phyloP scores from a whole-genome alignment of 805 yeast genomes.

The Hemisphaericaspora nanyangensis region DNA sequence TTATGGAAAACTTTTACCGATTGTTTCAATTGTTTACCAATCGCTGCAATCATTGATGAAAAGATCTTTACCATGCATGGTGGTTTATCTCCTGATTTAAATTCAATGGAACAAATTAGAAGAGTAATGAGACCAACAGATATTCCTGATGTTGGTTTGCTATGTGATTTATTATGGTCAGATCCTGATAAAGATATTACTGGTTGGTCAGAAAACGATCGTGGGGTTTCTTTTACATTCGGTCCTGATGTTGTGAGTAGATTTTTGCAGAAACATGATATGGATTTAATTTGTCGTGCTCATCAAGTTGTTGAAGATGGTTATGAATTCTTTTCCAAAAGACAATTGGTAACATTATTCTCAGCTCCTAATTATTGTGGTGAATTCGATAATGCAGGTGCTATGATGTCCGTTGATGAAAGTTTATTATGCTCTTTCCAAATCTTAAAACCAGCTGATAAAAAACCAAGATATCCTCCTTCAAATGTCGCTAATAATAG shows the following conservation, averaged over 20 bases:
- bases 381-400: constrained; percentile 98
- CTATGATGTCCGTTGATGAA: constrained; percentile 99
- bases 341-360: constrained; percentile 92
- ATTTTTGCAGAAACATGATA: constrained; percentile 93
- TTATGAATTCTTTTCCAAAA: constrained; percentile 92
- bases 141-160: constrained; percentile 94
- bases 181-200: constrained; percentile 98
- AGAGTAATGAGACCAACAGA: constrained; percentile 99
- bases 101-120: constrained; percentile 97
- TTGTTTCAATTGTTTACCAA: constrained; percentile 97
- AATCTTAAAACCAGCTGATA: constrained; percentile 96
- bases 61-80: constrained; percentile 99
- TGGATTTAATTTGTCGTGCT: constrained; percentile 97
- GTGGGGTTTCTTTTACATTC: constrained; percentile 98
- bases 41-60: constrained; percentile 97
- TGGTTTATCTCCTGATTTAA: constrained; percentile 94
- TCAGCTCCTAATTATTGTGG: constrained; percentile 99
- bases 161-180: constrained; percentile 96
- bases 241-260: constrained; percentile 99
- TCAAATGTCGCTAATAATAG: constrained; percentile 14
- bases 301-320: constrained; percentile 99
- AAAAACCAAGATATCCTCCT: constrained; percentile 68
- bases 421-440: constrained; percentile 93
- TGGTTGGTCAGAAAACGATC: constrained; percentile 98
- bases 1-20: constrained; percentile 99